phyloP scores from a whole-genome alignment of 1,284 basidiomycete species.

The Trametes hirsuta region DNA sequence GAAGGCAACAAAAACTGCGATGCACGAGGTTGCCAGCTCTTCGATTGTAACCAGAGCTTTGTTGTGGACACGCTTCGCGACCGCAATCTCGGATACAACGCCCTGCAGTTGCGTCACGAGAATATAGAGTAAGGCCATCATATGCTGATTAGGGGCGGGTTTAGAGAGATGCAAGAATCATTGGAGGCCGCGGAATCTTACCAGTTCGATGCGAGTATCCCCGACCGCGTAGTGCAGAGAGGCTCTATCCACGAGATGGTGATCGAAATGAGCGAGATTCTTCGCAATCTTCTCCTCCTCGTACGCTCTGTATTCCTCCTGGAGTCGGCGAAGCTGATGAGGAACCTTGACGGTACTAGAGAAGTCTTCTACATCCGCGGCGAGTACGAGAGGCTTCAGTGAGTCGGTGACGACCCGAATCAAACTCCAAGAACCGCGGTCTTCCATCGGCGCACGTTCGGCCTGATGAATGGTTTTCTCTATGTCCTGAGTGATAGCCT shows the following conservation, averaged over 20 bases:
- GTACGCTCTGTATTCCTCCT: conserved; percentile 7
- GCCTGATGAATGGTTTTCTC: background rate
- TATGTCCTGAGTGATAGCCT: conserved; percentile 2
- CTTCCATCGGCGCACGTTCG: background rate
- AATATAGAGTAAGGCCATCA: conserved; percentile 17
- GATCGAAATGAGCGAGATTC: conserved; percentile 8
- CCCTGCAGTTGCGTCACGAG: background rate
- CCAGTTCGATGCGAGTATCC: conserved; percentile 17
- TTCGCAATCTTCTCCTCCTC: background rate
- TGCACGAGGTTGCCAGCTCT: conserved; percentile 12
- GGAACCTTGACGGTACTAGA: background rate
- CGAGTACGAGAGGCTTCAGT: conserved; percentile 14
- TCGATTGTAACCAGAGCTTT: conserved; percentile 7
- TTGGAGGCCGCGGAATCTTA: background rate
- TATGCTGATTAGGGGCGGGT: conserved; percentile 1
- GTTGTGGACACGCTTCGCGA: background rate
- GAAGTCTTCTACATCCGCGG: conserved; percentile 17
- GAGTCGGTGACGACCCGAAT: conserved; percentile 6
- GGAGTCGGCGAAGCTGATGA: conserved; percentile 13
- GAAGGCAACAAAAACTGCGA: conserved; percentile 17
- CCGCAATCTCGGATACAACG: background rate
- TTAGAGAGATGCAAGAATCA: background rate
- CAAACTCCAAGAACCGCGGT: background rate
- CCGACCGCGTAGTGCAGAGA: conserved; percentile 1
- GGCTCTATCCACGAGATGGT: conserved; percentile 11